A percentile compares a stretch with the other conserved stretches of the same genome.
Conservation (phyloP, 1,284 basidiomycete genomes). For the Neotropicomus parvogracilis region DNA sequence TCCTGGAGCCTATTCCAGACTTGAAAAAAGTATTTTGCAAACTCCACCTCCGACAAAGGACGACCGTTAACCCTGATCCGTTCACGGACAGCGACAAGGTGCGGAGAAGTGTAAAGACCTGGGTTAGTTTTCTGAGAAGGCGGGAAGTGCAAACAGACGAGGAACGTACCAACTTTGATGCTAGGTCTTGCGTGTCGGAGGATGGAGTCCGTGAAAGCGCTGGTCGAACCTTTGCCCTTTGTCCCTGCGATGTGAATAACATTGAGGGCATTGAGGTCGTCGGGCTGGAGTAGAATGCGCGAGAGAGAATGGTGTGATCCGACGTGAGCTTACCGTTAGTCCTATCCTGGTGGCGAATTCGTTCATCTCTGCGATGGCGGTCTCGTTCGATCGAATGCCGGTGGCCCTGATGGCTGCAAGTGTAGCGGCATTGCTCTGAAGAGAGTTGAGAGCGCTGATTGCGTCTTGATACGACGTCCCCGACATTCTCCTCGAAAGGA, state of each 20-base stretch:
- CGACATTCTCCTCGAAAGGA: slow-evolving; percentile 42
- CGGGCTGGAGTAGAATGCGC: slow-evolving; percentile 17
- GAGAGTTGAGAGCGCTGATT: slow-evolving; percentile 82
- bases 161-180: slow-evolving; percentile 65
- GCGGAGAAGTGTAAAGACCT: slow-evolving; percentile 97
- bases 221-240: slow-evolving; percentile 98
- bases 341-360: slow-evolving; percentile 89
- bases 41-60: slow-evolving; percentile 85
- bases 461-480: slow-evolving; percentile 68
- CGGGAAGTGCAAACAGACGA: neutral
- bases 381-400: slow-evolving; percentile 65
- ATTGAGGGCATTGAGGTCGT: slow-evolving; percentile 87
- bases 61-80: slow-evolving; percentile 91
- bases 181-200: slow-evolving; percentile 59
- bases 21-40: slow-evolving; percentile 92
- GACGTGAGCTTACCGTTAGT: slow-evolving; percentile 57
- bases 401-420: slow-evolving; percentile 82
- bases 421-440: slow-evolving; percentile 92
- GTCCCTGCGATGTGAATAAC: slow-evolving; percentile 98
- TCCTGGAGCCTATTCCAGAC: slow-evolving; percentile 87
- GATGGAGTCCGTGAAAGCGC: slow-evolving; percentile 84
- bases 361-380: slow-evolving; percentile 85
- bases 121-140: slow-evolving; percentile 2
- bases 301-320: slow-evolving; percentile 6
- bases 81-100: slow-evolving; percentile 94